Conservation (phyloP, 1,284 basidiomycete genomes). For the Cutaneotrichosporon spelunceum region DNA sequence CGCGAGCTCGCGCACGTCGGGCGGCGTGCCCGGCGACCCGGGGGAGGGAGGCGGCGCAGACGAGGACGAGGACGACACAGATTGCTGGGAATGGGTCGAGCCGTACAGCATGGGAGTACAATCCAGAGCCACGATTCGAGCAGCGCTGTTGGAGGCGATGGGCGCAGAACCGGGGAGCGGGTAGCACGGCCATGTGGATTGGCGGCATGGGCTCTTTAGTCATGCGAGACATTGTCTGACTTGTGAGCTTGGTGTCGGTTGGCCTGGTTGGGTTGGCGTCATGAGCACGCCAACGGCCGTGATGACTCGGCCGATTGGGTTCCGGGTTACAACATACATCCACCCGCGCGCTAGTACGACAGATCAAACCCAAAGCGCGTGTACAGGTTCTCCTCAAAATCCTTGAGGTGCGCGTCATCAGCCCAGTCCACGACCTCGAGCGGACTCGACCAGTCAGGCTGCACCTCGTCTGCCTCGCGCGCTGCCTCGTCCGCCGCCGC, state of each 20-base stretch:
- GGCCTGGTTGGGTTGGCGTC: no score
- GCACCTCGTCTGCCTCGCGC: slow-evolving; percentile 16
- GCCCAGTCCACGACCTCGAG: slow-evolving; percentile 48
- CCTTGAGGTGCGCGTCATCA: slow-evolving; percentile 36
- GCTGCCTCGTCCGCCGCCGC: slow-evolving; percentile 10
- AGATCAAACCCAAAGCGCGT: slow-evolving; percentile 41
- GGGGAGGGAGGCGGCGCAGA: not conserved
- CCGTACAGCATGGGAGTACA: not conserved
- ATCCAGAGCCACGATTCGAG: no score
- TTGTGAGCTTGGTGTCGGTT: no score
- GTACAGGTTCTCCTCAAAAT: slow-evolving; percentile 48
- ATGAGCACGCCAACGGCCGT: no score
- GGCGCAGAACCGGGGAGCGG: no score
- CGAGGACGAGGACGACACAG: not conserved
- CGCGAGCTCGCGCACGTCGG: not conserved
- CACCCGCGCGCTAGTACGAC: slow-evolving; percentile 11
- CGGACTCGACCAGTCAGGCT: slow-evolving; percentile 44
- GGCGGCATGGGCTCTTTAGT: no score
- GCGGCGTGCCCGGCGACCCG: not conserved
- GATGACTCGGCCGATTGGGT: no score
- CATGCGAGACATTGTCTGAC: no score
- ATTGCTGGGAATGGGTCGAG: not conserved
- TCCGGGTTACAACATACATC: no score
- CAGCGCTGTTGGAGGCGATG: no score
- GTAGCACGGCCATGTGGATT: no score